Conservation (phyloP, 768 basidiomycete genomes). For the Tricholoma hemisulphureum region DNA sequence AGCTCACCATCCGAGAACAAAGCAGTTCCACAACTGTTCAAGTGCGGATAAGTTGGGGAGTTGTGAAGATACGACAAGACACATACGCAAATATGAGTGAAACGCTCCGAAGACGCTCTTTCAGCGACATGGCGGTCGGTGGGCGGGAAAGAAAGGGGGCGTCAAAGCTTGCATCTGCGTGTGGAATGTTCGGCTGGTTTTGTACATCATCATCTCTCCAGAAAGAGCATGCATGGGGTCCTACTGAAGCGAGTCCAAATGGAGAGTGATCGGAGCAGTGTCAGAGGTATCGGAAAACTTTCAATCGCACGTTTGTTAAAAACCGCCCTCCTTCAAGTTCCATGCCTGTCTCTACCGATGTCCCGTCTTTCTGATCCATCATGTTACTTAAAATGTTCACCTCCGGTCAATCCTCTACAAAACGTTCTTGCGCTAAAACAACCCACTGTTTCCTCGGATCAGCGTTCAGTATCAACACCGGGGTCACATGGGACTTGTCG, state of each 20-base stretch:
- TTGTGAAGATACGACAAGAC: constrained; percentile 23
- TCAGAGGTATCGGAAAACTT: too few species aligned
- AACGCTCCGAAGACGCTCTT: constrained; percentile 47
- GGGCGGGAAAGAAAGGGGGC: neutral
- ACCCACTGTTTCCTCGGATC: too few species aligned
- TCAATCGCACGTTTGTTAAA: too few species aligned
- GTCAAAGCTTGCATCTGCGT: neutral
- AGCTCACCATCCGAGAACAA: constrained; percentile 78
- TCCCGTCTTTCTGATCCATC: too few species aligned
- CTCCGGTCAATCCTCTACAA: too few species aligned
- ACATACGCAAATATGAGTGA: constrained; percentile 81
- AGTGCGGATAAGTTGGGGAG: constrained; percentile 1
- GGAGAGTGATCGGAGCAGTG: neutral
- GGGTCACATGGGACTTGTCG: too few species aligned
- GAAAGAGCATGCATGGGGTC: too few species aligned
- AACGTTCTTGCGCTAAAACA: too few species aligned
- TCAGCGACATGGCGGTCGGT: constrained; percentile 12
- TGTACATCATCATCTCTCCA: neutral
- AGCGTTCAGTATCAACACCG: too few species aligned
- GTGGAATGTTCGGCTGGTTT: constrained; percentile 1
- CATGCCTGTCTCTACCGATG: too few species aligned
- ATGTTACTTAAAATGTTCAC: too few species aligned
- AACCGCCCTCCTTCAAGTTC: too few species aligned
- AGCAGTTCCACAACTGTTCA: constrained; percentile 77
- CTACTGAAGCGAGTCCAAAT: neutral